Conservation (phyloP, 2,329 filamentous ascomycete species). For the Talaromyces amestolkiae region DNA sequence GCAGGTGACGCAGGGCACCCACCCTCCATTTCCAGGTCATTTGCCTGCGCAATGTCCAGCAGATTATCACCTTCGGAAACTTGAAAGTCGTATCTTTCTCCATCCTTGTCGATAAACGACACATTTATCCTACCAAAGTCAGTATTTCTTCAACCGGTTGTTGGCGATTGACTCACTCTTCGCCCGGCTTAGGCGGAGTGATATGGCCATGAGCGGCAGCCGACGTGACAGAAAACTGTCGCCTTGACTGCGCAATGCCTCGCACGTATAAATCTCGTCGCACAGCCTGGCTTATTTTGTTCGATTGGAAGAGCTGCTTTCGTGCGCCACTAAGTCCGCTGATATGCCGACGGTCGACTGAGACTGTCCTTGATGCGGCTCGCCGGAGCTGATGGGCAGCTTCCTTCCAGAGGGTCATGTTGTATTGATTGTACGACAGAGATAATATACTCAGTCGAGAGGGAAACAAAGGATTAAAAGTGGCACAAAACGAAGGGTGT, state of each 20-base stretch:
- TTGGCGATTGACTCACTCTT: slow-evolving; percentile 65
- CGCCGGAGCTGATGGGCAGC: slow-evolving; percentile 33
- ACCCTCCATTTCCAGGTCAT: slow-evolving; percentile 97
- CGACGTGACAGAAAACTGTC: slow-evolving; percentile 66
- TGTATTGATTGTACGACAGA: not conserved
- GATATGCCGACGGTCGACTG: slow-evolving; percentile 51
- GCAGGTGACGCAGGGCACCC: slow-evolving; percentile 22
- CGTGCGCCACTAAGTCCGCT: slow-evolving; percentile 24
- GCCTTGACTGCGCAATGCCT: slow-evolving; percentile 29
- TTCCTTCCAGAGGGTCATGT: slow-evolving; percentile 37
- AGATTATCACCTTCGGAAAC: slow-evolving; percentile 88
- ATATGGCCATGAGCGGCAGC: slow-evolving; percentile 71
- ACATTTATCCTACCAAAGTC: slow-evolving; percentile 62
- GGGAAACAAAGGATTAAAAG: not conserved
- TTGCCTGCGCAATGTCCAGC: slow-evolving; percentile 87
- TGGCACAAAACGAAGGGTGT: not conserved
- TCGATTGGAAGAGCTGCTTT: slow-evolving; percentile 15
- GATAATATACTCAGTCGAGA: not conserved
- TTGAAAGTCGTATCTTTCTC: slow-evolving; percentile 69
- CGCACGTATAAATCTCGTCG: slow-evolving; percentile 21
- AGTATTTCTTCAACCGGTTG: not conserved
- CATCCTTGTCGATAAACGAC: slow-evolving; percentile 92
- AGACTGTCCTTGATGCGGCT: slow-evolving; percentile 58
- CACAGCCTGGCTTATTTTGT: slow-evolving; percentile 16
- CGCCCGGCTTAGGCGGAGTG: slow-evolving; percentile 78